Percentiles rank a stretch among this genome's conserved stretches.
These are phyloP conservation scores for Hemileccinum impolitum DNA, from an alignment of 768 basidiomycete species.

Conservation along the genomic window DNA sequence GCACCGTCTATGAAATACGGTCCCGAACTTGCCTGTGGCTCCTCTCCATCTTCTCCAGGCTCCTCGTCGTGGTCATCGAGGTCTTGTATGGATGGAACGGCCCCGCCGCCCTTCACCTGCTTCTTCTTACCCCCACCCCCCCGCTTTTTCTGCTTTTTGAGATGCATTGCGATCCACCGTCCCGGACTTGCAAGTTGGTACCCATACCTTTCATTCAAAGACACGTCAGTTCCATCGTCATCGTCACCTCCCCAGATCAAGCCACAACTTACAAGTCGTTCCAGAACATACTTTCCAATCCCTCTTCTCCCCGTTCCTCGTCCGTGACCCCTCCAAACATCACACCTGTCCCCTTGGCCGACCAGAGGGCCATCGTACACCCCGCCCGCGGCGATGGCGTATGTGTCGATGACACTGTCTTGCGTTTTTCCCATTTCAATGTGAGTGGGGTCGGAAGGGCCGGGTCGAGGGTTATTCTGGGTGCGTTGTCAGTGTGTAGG, in stretches of 20 bases:
- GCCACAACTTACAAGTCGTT: conserved; percentile 66
- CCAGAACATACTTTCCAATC: conserved; percentile 80
- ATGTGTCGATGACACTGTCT: conserved; percentile 54
- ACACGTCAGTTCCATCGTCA: not conserved
- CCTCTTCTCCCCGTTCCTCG: conserved; percentile 82
- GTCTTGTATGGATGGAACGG: not conserved
- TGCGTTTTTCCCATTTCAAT: conserved; percentile 85
- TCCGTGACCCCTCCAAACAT: conserved; percentile 89
- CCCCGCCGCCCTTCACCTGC: conserved; percentile 4
- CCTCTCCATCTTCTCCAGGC: conserved; percentile 12
- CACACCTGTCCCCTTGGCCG: conserved; percentile 61
- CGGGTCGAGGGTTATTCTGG: conserved; percentile 33
- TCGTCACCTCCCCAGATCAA: too few relatives aligned
- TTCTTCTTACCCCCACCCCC: conserved; percentile 43
- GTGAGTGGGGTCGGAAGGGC: conserved; percentile 34
- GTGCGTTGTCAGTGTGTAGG: not conserved
- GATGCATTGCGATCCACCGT: conserved; percentile 72
- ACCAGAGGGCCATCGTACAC: conserved; percentile 86
- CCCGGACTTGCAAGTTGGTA: conserved; percentile 76
- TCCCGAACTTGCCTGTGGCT: conserved; percentile 6
- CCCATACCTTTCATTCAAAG: conserved; percentile 54
- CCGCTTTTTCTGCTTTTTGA: conserved; percentile 60
- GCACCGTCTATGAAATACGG: not conserved
- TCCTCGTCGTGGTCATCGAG: conserved; percentile 15
- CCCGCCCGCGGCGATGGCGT: conserved; percentile 73